Percentiles rank a stretch among this genome's conserved stretches.
Conservation (phyloP, 192 early-diverging fungal species). For the Gorgonomyces haynaldii region DNA sequence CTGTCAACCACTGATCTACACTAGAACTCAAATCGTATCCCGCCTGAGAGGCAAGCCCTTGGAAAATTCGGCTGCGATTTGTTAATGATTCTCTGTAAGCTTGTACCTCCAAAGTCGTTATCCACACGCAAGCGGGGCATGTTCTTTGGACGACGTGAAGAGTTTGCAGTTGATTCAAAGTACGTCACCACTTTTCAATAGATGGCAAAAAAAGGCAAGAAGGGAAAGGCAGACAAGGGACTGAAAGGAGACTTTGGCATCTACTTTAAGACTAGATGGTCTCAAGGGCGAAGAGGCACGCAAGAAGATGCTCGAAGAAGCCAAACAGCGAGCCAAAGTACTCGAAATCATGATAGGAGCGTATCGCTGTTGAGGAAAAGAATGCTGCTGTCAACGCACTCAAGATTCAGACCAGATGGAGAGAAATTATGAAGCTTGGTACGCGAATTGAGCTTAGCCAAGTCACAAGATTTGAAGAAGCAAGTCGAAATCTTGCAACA, state of each 20-base stretch:
- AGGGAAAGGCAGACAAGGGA: slow-evolving; percentile 32
- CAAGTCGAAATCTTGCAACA: slow-evolving; percentile 33
- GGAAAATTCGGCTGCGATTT: too few relatives aligned
- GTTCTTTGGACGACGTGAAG: not conserved
- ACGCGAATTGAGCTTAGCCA: slow-evolving; percentile 21
- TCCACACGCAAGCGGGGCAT: not conserved
- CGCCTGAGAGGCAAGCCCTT: too few relatives aligned
- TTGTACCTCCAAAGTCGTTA: too few relatives aligned
- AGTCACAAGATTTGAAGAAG: slow-evolving; percentile 23
- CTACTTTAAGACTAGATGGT: too few relatives aligned
- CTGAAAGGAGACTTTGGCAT: slow-evolving; percentile 33
- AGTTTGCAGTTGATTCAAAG: not conserved
- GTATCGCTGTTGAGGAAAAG: slow-evolving; percentile 36
- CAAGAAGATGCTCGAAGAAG: slow-evolving; percentile 29
- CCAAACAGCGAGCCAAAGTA: slow-evolving; percentile 41
- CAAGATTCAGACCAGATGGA: slow-evolving; percentile 50
- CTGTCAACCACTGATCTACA: too few relatives aligned
- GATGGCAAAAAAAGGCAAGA: slow-evolving; percentile 36
- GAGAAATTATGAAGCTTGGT: slow-evolving; percentile 53
- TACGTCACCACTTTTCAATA: slow-evolving; percentile 3
- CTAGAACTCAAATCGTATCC: too few relatives aligned
- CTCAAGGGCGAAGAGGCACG: slow-evolving; percentile 42
- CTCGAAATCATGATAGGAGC: slow-evolving; percentile 18
- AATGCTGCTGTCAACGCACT: slow-evolving; percentile 38
- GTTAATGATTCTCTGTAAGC: too few relatives aligned